Conservation (phyloP, 2,329 filamentous ascomycete species). For the Pestalotiopsis sp. region DNA sequence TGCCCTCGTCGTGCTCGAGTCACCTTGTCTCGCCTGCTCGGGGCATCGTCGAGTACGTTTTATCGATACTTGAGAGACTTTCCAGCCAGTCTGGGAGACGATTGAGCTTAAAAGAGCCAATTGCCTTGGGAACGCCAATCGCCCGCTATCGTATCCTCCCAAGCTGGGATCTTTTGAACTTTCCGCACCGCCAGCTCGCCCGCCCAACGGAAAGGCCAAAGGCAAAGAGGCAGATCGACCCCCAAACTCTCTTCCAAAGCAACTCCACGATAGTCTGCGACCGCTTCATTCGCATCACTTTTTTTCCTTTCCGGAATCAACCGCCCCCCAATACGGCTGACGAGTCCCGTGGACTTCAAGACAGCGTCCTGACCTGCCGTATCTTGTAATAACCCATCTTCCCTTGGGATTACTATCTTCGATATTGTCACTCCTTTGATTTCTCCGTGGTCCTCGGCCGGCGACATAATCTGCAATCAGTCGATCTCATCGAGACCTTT, state of each 20-base stretch:
- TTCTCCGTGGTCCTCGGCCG: background rate
- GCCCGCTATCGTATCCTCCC: background rate
- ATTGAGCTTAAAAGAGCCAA: slow-evolving; percentile 3
- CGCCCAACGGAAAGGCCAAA: background rate
- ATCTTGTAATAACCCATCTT: slow-evolving; percentile 17
- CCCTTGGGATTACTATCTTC: slow-evolving; percentile 17
- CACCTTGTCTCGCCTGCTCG: background rate
- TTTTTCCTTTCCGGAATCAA: slow-evolving; percentile 7
- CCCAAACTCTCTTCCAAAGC: background rate
- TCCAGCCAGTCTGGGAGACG: background rate
- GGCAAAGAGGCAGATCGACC: background rate
- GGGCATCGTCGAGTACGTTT: background rate
- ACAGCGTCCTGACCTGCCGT: slow-evolving; percentile 14
- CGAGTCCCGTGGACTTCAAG: slow-evolving; percentile 16
- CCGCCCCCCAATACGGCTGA: slow-evolving; percentile 5
- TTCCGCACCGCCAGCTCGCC: background rate
- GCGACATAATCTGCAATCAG: slow-evolving; percentile 14
- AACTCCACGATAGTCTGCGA: background rate
- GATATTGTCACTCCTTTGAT: slow-evolving; percentile 19
- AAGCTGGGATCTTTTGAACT: background rate
- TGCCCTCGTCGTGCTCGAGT: background rate
- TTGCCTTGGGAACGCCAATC: slow-evolving; percentile 5
- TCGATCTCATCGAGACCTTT: background rate
- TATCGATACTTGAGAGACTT: background rate
- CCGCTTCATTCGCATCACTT: background rate